Evolutionary conservation across 2,329 filamentous ascomycete genomes (phyloP).

Genomic region (Sporothrix pallida): DNA sequence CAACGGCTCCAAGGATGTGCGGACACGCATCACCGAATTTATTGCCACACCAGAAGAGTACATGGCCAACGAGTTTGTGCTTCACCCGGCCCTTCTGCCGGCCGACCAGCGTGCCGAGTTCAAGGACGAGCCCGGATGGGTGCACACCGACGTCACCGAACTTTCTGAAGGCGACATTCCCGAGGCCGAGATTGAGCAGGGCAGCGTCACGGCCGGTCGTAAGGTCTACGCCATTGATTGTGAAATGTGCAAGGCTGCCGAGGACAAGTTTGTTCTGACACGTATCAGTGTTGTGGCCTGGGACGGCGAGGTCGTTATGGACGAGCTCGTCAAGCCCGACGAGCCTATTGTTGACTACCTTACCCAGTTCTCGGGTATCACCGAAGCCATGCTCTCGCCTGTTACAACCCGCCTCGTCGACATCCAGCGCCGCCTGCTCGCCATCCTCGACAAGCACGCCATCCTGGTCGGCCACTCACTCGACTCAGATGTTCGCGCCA

Average conservation of each 20-base stretch:
- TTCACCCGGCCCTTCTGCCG: conserved; percentile 77
- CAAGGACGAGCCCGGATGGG: conserved; percentile 74
- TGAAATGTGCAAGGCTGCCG: conserved; percentile 93
- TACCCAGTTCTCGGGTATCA: conserved; percentile 91
- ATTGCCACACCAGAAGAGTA: conserved; percentile 75
- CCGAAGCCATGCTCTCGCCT: conserved; percentile 77
- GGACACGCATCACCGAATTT: conserved; percentile 82
- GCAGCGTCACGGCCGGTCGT: conserved; percentile 82
- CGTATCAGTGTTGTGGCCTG: conserved; percentile 86
- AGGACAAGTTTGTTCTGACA: conserved; percentile 80
- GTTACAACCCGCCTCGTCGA: conserved; percentile 84
- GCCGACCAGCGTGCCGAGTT: conserved; percentile 61
- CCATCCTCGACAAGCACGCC: conserved; percentile 72
- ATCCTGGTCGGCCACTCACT: conserved; percentile 82
- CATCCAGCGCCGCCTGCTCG: conserved; percentile 77
- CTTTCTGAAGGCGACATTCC: conserved; percentile 71
- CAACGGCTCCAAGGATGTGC: conserved; percentile 72
- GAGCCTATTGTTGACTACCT: conserved; percentile 92
- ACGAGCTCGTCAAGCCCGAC: conserved; percentile 89
- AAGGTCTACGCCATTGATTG: conserved; percentile 85
- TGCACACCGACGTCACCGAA: conserved; percentile 72
- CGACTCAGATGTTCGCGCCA: conserved; percentile 80
- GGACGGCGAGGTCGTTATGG: conserved; percentile 80
- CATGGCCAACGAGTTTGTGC: conserved; percentile 78
- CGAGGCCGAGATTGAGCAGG: conserved; percentile 74